Evolutionary conservation across 768 basidiomycete genomes (phyloP), one percentile per base, ranked within the genome.

Genomic region (Macrolepiota albuminosa): DNA sequence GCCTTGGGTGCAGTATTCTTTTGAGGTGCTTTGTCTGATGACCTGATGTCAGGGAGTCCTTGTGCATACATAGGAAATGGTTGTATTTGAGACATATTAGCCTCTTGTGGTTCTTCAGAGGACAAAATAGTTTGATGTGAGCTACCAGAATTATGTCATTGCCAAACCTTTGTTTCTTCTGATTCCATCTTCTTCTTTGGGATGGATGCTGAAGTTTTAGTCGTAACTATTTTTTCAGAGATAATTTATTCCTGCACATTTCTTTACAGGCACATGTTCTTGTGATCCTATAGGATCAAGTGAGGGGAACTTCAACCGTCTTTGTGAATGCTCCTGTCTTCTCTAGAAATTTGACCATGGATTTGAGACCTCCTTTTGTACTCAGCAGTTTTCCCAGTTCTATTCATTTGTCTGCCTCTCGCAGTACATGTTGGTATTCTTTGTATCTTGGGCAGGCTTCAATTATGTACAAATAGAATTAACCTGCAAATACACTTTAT

Each of bases 21-120:
- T 24, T 31, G 58, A 24, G 31, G 29, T 42, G 52, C 37, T 39
- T 29, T 6, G 26, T 54, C 53, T 14, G 55, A 54, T 3, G 67
- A 68, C 2, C 70, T 64, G 48, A 78, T 76, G 43, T 73, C 75
- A 11, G 70, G 66, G 7, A 83, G 71, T 50, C 77, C 57, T 52
- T 81, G 76, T 4, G 77, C 73, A 53, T 70, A 77, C 83, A 86
- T 79, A 4, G 81, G 81, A 54, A 83, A 83, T 1, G 81, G 78
- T 43, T 66, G 69, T 31, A 57, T 61, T 60, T 61, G 57, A 10
- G 33, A 56, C 8, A 26, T 34, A 43, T 47, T 31, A 37, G 34
- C 34, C 26, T 46, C 36, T 53, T 24, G 21, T 8, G 39, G 13
- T 57, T 43, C 40, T 2, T 31, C 40, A 2, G 55, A 59, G 26